Conservation (phyloP, 208 protist species). For the Leishmania aethiopica region DNA sequence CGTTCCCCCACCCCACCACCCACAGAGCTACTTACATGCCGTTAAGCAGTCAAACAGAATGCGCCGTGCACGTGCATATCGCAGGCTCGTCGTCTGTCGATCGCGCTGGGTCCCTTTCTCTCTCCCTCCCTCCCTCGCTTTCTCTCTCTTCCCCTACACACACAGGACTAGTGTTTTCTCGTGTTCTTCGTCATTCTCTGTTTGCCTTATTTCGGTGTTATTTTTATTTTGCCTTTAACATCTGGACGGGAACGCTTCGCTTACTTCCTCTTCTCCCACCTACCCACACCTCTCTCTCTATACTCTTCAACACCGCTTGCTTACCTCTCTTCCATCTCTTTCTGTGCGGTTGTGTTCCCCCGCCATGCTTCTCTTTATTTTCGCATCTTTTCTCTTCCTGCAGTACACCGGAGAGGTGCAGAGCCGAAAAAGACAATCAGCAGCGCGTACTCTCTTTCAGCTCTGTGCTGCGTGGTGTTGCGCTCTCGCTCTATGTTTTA, state of each 20-base stretch:
- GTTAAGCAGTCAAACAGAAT: background rate
- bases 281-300: background rate
- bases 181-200: background rate
- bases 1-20: background rate
- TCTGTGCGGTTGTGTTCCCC: background rate
- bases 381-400: background rate
- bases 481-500: background rate
- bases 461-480: background rate
- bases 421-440: background rate
- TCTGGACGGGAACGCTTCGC: background rate
- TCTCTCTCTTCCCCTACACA: no score
- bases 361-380: background rate
- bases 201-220: background rate
- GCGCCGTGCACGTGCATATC: background rate
- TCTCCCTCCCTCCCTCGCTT: background rate
- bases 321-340: background rate
- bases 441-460: background rate
- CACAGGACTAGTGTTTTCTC: background rate
- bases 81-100: background rate
- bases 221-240: background rate
- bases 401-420: background rate
- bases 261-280: background rate
- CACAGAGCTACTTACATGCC: background rate
- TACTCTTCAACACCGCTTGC: background rate
- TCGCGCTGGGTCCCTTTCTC: background rate